A percentile compares a stretch with the other conserved stretches of the same genome.
Evolutionary conservation across 139 green algal species (phyloP).

Genomic region (Nannochloris sp.): DNA sequence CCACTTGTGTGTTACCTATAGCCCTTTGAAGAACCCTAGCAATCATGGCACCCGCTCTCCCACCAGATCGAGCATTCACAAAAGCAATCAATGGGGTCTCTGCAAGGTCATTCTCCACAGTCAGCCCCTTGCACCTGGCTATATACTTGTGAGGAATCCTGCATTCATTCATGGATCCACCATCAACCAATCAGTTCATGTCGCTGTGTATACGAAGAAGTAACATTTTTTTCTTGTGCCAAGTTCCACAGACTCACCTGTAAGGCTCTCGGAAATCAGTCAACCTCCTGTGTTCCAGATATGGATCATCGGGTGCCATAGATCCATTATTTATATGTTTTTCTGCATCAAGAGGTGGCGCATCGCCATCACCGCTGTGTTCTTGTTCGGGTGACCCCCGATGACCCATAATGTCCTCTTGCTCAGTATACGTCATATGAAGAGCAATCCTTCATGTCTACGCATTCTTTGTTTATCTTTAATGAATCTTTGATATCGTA

Average conservation of each 20-base stretch:
- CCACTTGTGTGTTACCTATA: constrained; percentile 54
- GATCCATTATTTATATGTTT: too few relatives aligned
- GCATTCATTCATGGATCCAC: not conserved
- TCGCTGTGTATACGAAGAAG: too few relatives aligned
- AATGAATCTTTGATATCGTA: too few relatives aligned
- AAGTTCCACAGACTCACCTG: constrained; percentile 18
- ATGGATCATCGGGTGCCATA: constrained; percentile 21
- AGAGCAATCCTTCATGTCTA: too few relatives aligned
- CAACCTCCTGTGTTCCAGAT: constrained; percentile 33
- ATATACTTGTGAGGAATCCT: constrained; percentile 40
- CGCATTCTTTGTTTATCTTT: too few relatives aligned
- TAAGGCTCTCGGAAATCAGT: constrained; percentile 60
- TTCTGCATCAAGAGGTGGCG: too few relatives aligned
- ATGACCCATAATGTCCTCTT: too few relatives aligned
- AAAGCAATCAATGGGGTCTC: constrained; percentile 72
- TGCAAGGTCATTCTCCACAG: constrained; percentile 10
- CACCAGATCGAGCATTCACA: constrained; percentile 71
- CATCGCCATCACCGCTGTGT: too few relatives aligned
- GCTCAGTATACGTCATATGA: too few relatives aligned
- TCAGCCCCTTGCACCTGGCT: constrained; percentile 22
- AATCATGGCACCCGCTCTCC: constrained; percentile 52
- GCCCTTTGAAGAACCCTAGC: constrained; percentile 42
- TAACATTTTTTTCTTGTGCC: too few relatives aligned
- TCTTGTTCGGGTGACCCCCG: too few relatives aligned
- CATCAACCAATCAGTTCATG: too few relatives aligned